Conservation (phyloP, 257 asterid species). For the Solanum sejunctum region DNA sequence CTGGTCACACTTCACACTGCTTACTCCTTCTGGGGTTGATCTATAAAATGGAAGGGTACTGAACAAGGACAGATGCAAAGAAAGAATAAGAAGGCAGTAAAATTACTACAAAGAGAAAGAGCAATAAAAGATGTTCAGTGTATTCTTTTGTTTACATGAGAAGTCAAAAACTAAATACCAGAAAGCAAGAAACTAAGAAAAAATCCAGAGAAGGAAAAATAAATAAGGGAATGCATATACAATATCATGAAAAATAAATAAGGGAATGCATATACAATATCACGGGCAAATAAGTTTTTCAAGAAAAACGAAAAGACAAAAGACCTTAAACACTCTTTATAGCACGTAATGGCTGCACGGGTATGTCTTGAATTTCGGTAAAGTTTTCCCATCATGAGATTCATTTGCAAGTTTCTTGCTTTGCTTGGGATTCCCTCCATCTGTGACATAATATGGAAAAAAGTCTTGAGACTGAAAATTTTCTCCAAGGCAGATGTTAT, state of each 20-base stretch:
- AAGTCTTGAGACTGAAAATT: background rate
- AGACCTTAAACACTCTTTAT: slow-evolving; percentile 94
- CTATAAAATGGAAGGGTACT: background rate
- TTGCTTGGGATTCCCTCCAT: slow-evolving; percentile 93
- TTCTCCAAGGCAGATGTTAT: background rate
- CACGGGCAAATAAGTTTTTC: background rate
- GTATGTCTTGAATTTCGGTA: slow-evolving; percentile 79
- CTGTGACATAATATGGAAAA: slow-evolving; percentile 20
- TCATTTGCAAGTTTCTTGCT: slow-evolving; percentile 83
- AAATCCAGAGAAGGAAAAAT: background rate
- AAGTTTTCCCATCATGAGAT: slow-evolving; percentile 84
- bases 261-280: background rate
- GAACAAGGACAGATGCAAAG: background rate
- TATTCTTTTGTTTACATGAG: background rate
- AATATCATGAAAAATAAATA: background rate
- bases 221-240: background rate
- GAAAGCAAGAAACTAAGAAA: background rate
- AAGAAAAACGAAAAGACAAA: slow-evolving; percentile 5
- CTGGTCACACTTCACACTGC: background rate
- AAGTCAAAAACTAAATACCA: background rate
- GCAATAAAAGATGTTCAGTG: background rate
- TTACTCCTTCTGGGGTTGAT: background rate
- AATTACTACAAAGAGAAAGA: background rate
- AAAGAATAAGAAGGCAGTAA: background rate
- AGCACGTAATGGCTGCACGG: slow-evolving; percentile 82